Evolutionary conservation across 305 asterid genomes (phyloP).

Genomic region (Fraxinus ornus): DNA sequence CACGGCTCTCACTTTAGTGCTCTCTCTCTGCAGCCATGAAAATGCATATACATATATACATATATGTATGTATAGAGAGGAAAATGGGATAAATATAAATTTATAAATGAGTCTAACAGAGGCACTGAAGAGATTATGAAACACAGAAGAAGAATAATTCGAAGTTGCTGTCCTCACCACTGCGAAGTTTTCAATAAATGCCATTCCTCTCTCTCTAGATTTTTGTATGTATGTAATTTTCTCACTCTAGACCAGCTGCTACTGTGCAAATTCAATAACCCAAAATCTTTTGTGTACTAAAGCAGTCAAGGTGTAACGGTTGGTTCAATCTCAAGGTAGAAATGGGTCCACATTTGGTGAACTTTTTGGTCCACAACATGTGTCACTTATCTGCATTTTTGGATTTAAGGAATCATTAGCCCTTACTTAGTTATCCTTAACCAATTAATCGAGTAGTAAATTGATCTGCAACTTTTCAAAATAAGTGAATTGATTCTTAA

Average conservation of each 20-base stretch:
- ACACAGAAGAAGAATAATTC: slow-evolving; percentile 52
- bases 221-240: neutral
- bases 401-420: neutral
- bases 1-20: slow-evolving; percentile 22
- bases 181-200: slow-evolving; percentile 43
- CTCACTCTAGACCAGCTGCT: slow-evolving; percentile 25
- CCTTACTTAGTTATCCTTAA: neutral
- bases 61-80: neutral
- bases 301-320: slow-evolving; percentile 72
- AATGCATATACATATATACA: slow-evolving; percentile 3
- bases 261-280: slow-evolving; percentile 27
- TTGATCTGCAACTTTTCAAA: neutral
- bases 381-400: slow-evolving; percentile 4
- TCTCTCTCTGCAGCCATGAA: slow-evolving; percentile 22
- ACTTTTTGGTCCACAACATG: slow-evolving; percentile 7
- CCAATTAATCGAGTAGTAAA: neutral
- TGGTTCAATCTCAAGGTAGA: slow-evolving; percentile 46
- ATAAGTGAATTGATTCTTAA: neutral
- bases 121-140: slow-evolving; percentile 22
- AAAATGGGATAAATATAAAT: slow-evolving; percentile 15
- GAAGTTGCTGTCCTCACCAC: slow-evolving; percentile 68
- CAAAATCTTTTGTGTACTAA: slow-evolving; percentile 55
- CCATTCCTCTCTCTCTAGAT: slow-evolving; percentile 22
- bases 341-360: slow-evolving; percentile 8
- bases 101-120: slow-evolving; percentile 26